phyloP scores from a whole-genome alignment of 169 alveolate species.

The Eimeria maxima region DNA sequence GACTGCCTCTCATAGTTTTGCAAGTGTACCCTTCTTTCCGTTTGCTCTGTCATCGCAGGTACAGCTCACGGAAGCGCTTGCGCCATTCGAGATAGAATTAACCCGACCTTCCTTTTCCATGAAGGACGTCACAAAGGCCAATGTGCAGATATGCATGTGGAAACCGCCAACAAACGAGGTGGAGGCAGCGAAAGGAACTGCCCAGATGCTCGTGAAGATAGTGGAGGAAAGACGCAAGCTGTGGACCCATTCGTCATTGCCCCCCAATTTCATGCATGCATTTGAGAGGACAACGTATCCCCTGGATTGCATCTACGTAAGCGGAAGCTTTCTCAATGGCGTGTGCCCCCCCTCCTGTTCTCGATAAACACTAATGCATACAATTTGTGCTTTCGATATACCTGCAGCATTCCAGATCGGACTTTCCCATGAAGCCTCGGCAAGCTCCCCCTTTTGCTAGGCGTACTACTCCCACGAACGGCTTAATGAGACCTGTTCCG shows the following conservation, averaged over 20 bases:
- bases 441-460: not conserved
- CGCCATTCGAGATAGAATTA: not conserved
- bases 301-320: conserved; percentile 63
- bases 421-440: not conserved
- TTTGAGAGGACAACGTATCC: conserved; percentile 54
- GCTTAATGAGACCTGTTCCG: not conserved
- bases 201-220: conserved; percentile 62
- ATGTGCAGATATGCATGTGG: conserved; percentile 57
- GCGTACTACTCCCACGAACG: not conserved
- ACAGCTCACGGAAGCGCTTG: not conserved
- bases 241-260: conserved; percentile 42
- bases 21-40: not conserved
- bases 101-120: conserved; percentile 29
- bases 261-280: conserved; percentile 68
- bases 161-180: conserved; percentile 15
- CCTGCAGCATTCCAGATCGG: not conserved
- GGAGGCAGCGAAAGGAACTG: conserved; percentile 48
- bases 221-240: conserved; percentile 38
- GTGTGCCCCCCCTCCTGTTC: not conserved
- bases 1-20: not conserved
- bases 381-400: not conserved
- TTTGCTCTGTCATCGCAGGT: not conserved
- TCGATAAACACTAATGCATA: not conserved
- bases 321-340: not conserved
- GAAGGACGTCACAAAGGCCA: not conserved